These are phyloP conservation scores for Pseudomassariella vexata DNA, from an alignment of 2,329 filamentous ascomycete species.

Conservation along the genomic window DNA sequence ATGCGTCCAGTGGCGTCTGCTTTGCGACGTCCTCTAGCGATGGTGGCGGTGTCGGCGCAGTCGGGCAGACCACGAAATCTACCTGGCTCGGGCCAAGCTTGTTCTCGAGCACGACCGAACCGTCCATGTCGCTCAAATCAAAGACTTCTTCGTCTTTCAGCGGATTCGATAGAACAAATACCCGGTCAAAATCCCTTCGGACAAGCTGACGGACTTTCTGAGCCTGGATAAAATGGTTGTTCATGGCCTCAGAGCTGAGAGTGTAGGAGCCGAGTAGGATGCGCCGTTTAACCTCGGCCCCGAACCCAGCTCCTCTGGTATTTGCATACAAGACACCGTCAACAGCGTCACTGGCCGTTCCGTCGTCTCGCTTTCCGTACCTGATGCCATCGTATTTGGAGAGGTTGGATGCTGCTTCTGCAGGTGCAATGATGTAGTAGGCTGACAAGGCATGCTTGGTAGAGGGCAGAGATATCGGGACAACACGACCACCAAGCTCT, in stretches of 20 bases:
- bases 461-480: conserved; percentile 73
- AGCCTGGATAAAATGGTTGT: conserved; percentile 95
- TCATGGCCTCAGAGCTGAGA: conserved; percentile 81
- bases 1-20: conserved; percentile 62
- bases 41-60: conserved; percentile 72
- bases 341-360: conserved; percentile 42
- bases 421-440: conserved; percentile 92
- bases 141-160: conserved; percentile 51
- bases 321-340: conserved; percentile 67
- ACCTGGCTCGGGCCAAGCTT: conserved; percentile 60
- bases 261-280: conserved; percentile 89
- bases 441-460: conserved; percentile 83
- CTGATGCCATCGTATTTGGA: conserved; percentile 97
- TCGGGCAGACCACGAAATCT: conserved; percentile 84
- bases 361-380: conserved; percentile 60
- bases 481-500: conserved; percentile 61
- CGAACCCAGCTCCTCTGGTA: conserved; percentile 71
- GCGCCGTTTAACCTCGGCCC: conserved; percentile 76
- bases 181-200: conserved; percentile 76
- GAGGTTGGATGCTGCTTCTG: conserved; percentile 92
- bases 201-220: conserved; percentile 82
- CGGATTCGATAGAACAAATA: conserved; percentile 67
- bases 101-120: conserved; percentile 42
- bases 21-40: conserved; percentile 50
- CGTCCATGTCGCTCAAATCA: conserved; percentile 55